Evolutionary conservation across 2,329 filamentous ascomycete genomes (phyloP).

Genomic region (Ceratocystis eucalypticola): DNA sequence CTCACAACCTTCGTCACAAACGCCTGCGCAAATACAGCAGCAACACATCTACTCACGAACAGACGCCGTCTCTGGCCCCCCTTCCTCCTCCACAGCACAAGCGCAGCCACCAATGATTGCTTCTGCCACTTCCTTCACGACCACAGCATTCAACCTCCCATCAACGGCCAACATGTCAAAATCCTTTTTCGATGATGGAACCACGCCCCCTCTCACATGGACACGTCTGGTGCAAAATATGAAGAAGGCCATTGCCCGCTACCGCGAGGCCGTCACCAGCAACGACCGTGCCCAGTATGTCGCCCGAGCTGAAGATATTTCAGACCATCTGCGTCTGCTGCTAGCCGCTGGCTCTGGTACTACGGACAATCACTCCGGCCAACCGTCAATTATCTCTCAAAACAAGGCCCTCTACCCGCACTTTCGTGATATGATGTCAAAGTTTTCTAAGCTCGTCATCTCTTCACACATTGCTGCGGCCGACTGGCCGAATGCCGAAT

Average conservation of each 20-base stretch:
- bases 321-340: conserved; percentile 82
- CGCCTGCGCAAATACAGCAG: background rate
- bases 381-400: conserved; percentile 96
- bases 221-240: conserved; percentile 82
- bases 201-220: conserved; percentile 72
- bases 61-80: conserved; percentile 40
- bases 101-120: conserved; percentile 38
- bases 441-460: conserved; percentile 96
- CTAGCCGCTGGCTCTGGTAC: conserved; percentile 94
- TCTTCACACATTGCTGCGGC: conserved; percentile 95
- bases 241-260: conserved; percentile 77
- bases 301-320: conserved; percentile 89
- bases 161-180: conserved; percentile 52
- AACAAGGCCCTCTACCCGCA: conserved; percentile 96
- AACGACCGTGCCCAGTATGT: conserved; percentile 83
- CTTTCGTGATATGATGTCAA: conserved; percentile 98
- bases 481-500: conserved; percentile 89
- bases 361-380: conserved; percentile 95
- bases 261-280: conserved; percentile 75
- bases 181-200: conserved; percentile 85
- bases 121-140: conserved; percentile 50
- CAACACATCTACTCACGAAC: conserved; percentile 29
- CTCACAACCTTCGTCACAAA: background rate
- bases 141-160: conserved; percentile 42
- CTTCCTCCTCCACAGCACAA: conserved; percentile 27